Conservation (phyloP, 345 rosid species). For the Eucalyptus decipiens region DNA sequence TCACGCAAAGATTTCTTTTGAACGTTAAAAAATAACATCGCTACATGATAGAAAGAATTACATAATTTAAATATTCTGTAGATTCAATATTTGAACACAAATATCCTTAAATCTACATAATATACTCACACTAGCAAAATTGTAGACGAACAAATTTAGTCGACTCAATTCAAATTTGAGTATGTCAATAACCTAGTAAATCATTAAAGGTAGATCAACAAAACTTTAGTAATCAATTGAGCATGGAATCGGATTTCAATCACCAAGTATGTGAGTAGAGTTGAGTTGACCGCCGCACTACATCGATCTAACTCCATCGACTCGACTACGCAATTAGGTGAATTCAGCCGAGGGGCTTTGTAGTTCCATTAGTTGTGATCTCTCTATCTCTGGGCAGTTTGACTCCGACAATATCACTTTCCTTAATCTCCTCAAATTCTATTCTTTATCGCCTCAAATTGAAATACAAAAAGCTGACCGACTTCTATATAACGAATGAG, state of each 20-base stretch:
- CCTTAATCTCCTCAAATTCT: background rate
- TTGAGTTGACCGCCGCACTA: background rate
- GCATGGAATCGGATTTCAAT: background rate
- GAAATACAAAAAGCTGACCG: background rate
- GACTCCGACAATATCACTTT: background rate
- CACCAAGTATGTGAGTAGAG: background rate
- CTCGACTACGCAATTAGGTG: background rate
- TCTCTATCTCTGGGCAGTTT: background rate
- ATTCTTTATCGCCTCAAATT: background rate
- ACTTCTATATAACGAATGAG: background rate
- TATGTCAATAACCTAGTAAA: background rate
- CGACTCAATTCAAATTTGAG: background rate
- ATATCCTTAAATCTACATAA: too few relatives aligned
- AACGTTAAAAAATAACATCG: background rate
- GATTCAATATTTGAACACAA: too few relatives aligned
- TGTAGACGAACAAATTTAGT: background rate
- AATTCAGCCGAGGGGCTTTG: background rate
- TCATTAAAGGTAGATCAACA: background rate
- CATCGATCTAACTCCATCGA: background rate
- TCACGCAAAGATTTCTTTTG: too few relatives aligned
- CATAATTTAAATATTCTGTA: background rate
- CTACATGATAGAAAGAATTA: background rate
- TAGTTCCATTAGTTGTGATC: background rate
- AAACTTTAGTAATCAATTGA: background rate
- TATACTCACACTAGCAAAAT: too few relatives aligned